Evolutionary conservation across 108 stramenopile species (phyloP).

Genomic region (Nannochloropsis salina): DNA sequence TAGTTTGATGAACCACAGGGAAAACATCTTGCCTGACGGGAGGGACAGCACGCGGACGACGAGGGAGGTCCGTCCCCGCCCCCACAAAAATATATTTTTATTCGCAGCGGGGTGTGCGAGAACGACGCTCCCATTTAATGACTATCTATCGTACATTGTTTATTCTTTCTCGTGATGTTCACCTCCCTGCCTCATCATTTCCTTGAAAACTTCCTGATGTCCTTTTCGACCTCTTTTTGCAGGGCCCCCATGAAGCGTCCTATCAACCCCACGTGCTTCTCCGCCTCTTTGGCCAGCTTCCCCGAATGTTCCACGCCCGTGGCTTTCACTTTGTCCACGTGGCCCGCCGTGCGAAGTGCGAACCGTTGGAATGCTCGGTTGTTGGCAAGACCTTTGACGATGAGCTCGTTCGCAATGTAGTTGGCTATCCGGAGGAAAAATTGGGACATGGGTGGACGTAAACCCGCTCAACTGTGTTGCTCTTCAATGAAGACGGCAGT

Average conservation of each 20-base stretch:
- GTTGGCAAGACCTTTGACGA: constrained; percentile 22
- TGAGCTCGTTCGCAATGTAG: constrained; percentile 19
- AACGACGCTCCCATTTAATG: neutral
- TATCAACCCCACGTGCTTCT: neutral
- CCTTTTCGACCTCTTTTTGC: constrained; percentile 17
- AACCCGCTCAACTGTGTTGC: no score
- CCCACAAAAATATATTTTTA: no score
- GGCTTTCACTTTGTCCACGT: neutral
- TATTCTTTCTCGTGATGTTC: neutral
- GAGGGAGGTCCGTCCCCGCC: no score
- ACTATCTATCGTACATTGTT: neutral
- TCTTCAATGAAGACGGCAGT: no score
- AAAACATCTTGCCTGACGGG: no score
- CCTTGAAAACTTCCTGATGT: neutral
- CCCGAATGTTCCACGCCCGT: neutral
- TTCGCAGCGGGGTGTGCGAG: no score
- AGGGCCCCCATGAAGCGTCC: neutral
- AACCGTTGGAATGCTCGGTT: constrained; percentile 23
- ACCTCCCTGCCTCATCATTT: neutral
- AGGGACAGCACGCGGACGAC: no score
- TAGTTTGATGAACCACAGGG: no score
- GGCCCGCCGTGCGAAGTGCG: neutral
- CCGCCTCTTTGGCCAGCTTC: constrained; percentile 5
- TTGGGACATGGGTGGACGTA: neutral
- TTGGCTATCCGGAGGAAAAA: constrained; percentile 3